A percentile compares a stretch with the other conserved stretches of the same genome.
phyloP scores from a whole-genome alignment of 2,329 filamentous ascomycete species.

The Didymella segeticola region DNA sequence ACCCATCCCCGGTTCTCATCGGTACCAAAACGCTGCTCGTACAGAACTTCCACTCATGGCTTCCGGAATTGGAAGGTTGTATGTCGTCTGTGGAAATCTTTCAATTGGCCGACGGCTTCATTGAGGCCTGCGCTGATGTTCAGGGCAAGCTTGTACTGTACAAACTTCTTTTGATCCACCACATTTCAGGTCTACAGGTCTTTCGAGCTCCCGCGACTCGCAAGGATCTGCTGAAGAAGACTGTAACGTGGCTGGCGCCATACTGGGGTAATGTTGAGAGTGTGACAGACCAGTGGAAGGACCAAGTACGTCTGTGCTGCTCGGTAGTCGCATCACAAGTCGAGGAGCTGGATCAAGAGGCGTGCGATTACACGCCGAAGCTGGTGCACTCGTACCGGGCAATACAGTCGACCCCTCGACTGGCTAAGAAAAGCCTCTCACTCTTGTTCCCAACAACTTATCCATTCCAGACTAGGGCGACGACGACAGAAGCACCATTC shows the following conservation, averaged over 20 bases:
- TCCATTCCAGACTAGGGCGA: constrained; percentile 79
- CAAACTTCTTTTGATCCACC: constrained; percentile 90
- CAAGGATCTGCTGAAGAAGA: constrained; percentile 77
- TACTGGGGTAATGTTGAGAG: constrained; percentile 84
- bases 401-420: constrained; percentile 71
- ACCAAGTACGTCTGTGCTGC: constrained; percentile 92
- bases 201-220: constrained; percentile 82
- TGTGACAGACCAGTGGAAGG: constrained; percentile 84
- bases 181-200: constrained; percentile 82
- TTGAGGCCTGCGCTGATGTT: constrained; percentile 86
- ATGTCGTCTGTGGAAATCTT: constrained; percentile 84
- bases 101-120: constrained; percentile 89
- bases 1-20: constrained; percentile 81
- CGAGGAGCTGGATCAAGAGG: constrained; percentile 77
- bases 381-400: constrained; percentile 87
- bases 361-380: constrained; percentile 88
- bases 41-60: constrained; percentile 95
- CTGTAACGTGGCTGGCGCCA: constrained; percentile 86
- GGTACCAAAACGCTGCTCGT: constrained; percentile 95
- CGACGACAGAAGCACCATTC: constrained; percentile 68
- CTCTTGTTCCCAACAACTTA: constrained; percentile 89
- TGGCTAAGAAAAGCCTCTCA: constrained; percentile 69
- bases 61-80: constrained; percentile 84
- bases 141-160: constrained; percentile 92
- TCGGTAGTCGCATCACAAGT: constrained; percentile 89